Evolutionary conservation across 768 basidiomycete species (phyloP).

Genomic region (Collybiopsis confluens): DNA sequence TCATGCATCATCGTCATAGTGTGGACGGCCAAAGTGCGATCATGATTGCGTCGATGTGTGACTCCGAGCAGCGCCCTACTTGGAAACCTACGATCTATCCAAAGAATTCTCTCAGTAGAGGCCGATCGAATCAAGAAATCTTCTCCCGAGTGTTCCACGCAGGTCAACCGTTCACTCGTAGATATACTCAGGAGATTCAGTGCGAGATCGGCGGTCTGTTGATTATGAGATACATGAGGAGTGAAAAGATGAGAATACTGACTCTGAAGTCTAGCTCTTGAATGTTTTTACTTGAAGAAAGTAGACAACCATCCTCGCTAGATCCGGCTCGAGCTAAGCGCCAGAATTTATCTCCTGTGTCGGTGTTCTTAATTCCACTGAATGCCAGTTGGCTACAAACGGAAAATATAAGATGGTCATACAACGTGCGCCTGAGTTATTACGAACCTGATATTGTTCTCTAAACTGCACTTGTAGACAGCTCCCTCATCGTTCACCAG

Average conservation of each 20-base stretch:
- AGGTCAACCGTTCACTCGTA: conserved; percentile 43
- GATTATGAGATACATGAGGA: background rate
- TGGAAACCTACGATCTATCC: conserved; percentile 66
- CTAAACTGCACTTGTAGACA: conserved; percentile 43
- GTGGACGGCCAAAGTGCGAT: conserved; percentile 48
- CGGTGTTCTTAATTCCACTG: conserved; percentile 5
- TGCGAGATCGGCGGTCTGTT: conserved; percentile 24
- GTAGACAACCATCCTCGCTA: conserved; percentile 32
- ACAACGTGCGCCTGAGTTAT: background rate
- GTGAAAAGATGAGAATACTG: conserved; percentile 16
- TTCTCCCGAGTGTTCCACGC: conserved; percentile 38
- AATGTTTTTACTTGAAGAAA: conserved; percentile 43
- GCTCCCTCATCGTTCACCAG: conserved; percentile 47
- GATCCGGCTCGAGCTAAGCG: conserved; percentile 37
- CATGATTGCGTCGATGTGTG: conserved; percentile 56
- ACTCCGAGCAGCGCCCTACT: conserved; percentile 54
- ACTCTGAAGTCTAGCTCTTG: conserved; percentile 56
- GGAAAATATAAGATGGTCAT: background rate
- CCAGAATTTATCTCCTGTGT: conserved; percentile 44
- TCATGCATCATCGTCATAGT: conserved; percentile 31
- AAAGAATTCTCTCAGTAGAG: conserved; percentile 60
- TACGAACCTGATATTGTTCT: conserved; percentile 39
- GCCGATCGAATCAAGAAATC: conserved; percentile 48
- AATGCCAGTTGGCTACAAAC: conserved; percentile 18
- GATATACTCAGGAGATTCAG: conserved; percentile 31